Evolutionary conservation across 768 basidiomycete genomes (phyloP).

Genomic region (Butyriboletus loyo): DNA sequence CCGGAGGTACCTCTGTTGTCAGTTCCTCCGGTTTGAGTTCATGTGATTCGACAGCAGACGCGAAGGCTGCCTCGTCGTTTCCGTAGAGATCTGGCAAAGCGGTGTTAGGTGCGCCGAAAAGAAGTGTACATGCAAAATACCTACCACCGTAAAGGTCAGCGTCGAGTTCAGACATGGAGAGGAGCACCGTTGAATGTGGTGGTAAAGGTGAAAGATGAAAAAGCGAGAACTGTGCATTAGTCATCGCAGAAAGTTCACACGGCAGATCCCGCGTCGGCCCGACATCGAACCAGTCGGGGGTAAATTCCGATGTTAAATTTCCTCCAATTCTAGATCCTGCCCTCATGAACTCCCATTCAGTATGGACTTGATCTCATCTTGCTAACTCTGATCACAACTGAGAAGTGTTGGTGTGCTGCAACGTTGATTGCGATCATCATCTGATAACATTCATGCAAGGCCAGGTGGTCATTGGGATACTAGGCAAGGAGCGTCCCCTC

Average conservation of each 20-base stretch:
- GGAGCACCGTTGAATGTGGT: slow-evolving; percentile 21
- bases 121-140: slow-evolving; percentile 9
- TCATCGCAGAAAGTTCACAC: slow-evolving; percentile 27
- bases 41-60: slow-evolving; percentile 41
- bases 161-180: slow-evolving; percentile 74
- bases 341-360: neutral
- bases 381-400: neutral
- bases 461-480: slow-evolving; percentile 44
- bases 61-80: slow-evolving; percentile 57
- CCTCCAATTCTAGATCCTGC: neutral
- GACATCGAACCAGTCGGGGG: neutral
- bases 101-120: neutral
- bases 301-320: neutral
- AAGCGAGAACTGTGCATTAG: slow-evolving; percentile 23
- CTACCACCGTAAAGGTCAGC: slow-evolving; percentile 87
- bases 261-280: slow-evolving; percentile 17
- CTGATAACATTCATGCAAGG: slow-evolving; percentile 8
- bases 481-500: slow-evolving; percentile 37
- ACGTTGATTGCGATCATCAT: neutral
- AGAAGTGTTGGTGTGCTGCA: neutral
- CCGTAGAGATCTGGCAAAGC: slow-evolving; percentile 60
- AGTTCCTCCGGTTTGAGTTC: slow-evolving; percentile 31
- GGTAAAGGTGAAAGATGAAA: slow-evolving; percentile 36
- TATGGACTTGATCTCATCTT: neutral
- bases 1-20: slow-evolving; percentile 26